Base-by-base conservation (phyloP, 2,329 filamentous ascomycete species). In the Xylaria sp. region DNA sequence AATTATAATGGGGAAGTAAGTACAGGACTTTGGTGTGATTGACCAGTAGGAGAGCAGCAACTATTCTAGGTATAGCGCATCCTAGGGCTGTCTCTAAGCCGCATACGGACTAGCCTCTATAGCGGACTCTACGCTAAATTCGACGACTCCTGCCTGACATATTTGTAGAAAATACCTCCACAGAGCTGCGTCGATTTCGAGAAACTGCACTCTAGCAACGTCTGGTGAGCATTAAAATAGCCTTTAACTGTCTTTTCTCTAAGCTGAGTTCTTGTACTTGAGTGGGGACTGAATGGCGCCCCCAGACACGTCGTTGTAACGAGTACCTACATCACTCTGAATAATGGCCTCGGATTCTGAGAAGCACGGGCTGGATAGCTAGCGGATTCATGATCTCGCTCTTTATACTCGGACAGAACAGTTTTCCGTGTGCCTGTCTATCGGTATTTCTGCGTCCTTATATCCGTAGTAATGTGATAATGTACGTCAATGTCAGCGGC, bases 31-130 rank as follows among this genome's bases (percentile, higher is more conserved):
- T 20, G 23, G 4, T 12, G 8, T 12, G 20, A 3, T 39, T 13
- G 15, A 15, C 69, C 69, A 71, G 34, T 71, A 41, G 28, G 69
- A 71, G 69, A 71, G 66, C 54, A 71, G 48, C 28, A 64, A 61
- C 69, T 8, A 7, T 5, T 63, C 63, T 52, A 3, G 69, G 69
- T 59, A 65, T 70, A 69, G 65, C 34, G 13, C 6, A 10, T 13
- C 1, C 9, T 25, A 39, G 31, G 52, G 31, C 52, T 20, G n/a
- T 15, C 2, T 23, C n/a, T 56, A 56, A 39, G 18, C 52, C 52
- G 34, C 8, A 39, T 56, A 23, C 15, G 10, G n/a, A 13, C 20
- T 56, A 39, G 31, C 13, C 15, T n/a, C 8, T 2, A 48, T 7
- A 13, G 20, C 18, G 34, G 34, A 1, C 2, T 20, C 9, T 8